Conservation (phyloP, 257 asterid genomes). For the Nicotiana sylvestris region DNA sequence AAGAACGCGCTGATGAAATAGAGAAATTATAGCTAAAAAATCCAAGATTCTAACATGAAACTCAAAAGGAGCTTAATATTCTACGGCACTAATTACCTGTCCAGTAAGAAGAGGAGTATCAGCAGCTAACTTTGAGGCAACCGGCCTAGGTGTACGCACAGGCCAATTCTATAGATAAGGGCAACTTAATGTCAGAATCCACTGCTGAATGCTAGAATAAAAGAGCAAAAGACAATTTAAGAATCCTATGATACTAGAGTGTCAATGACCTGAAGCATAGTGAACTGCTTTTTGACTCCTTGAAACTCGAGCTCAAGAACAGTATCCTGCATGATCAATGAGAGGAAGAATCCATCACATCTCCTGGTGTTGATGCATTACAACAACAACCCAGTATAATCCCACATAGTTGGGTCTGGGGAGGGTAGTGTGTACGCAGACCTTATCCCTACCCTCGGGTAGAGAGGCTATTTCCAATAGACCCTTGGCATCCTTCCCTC, state of each 20-base stretch:
- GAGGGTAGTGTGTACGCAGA: too few relatives aligned
- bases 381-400: too few relatives aligned
- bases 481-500: too few relatives aligned
- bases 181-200: slow-evolving; percentile 8
- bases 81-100: slow-evolving; percentile 49
- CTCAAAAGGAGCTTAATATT: neutral
- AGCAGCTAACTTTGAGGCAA: slow-evolving; percentile 93
- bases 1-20: slow-evolving; percentile 78
- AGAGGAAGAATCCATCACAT: slow-evolving; percentile 16
- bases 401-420: too few relatives aligned
- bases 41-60: slow-evolving; percentile 5
- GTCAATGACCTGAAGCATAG: slow-evolving; percentile 88
- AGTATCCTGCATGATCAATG: slow-evolving; percentile 63
- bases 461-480: too few relatives aligned
- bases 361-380: neutral
- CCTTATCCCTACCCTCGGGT: too few relatives aligned
- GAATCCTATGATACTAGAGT: neutral
- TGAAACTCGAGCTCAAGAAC: slow-evolving; percentile 99
- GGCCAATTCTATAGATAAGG: slow-evolving; percentile 78
- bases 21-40: neutral
- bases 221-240: neutral
- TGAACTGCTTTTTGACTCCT: slow-evolving; percentile 82
- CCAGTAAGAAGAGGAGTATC: slow-evolving; percentile 99
- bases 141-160: slow-evolving; percentile 96
- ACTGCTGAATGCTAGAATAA: neutral